Evolutionary conservation across 331 rosid species (phyloP), one percentile per base, ranked within the genome.

Genomic region (Quercus phellos): DNA sequence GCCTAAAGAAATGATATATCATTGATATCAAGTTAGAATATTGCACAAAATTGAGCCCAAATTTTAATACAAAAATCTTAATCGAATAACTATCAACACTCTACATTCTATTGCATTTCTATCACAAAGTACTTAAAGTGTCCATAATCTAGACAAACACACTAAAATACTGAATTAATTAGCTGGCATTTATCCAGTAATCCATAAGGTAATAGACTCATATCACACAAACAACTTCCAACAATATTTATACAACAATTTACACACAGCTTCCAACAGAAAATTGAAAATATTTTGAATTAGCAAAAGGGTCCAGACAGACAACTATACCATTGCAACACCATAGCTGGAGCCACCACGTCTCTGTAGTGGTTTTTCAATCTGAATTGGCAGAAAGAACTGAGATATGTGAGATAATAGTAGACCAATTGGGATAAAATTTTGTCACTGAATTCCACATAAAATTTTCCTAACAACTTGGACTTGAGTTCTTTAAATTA

Each of bases 311-410:
- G 29, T 34, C 55, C 34, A 38, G 26, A 84, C 29, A 56, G 26
- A 54, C 61, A 88, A 19, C 70, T 89, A 79, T 90, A 91, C 98
- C 84, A 72, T 46, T 89, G 91, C 97, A 72, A 96, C 93, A 79
- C 97, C 98, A 77, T 32, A 91, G 74, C 98, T 91, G 54, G 98
- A 94, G 50, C 98, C 98, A 85, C 97, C 97, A 73, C 91, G 97
- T 72, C 67, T 90, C 84, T 91, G 98, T 75, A 91, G 82, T 51
- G 98, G 97, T 24, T 89, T 94, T 50, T 94, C 96, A 82, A 94
- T 89, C 98, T 94, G 51, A 66, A 66, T 32, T 66, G 76, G 24
- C 18, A 14, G 32, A 79, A 59, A 55, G 19, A 78, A 64, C 75
- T 30, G 2, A 77, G 61, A 21, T 4, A 5, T 68, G 2, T 34